Evolutionary conservation across 306 rosid genomes (phyloP).

Genomic region (Glycine tomentella): DNA sequence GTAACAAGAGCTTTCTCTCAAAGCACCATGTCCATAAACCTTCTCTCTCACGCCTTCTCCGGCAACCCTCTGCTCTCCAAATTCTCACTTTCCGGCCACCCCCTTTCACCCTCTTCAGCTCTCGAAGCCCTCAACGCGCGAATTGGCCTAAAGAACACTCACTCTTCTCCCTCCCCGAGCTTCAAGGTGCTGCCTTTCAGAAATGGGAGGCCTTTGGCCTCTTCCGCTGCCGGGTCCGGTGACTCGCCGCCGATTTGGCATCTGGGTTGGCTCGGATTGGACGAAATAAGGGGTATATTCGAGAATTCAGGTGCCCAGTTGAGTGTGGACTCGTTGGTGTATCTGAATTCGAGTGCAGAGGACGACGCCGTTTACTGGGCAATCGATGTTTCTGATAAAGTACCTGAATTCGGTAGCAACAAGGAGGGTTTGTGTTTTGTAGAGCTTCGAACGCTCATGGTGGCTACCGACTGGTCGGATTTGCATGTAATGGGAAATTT

Average conservation of each 20-base stretch:
- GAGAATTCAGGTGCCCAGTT: constrained; percentile 55
- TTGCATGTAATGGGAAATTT: constrained; percentile 64
- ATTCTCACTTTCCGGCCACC: constrained; percentile 56
- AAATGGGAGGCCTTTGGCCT: constrained; percentile 72
- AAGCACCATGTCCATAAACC: constrained; percentile 61
- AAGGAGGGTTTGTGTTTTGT: constrained; percentile 59
- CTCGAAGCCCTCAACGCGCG: constrained; percentile 65
- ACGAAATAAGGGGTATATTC: constrained; percentile 54
- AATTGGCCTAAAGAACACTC: constrained; percentile 48
- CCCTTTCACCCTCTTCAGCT: constrained; percentile 67
- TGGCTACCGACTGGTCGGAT: constrained; percentile 88
- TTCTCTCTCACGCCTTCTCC: constrained; percentile 68
- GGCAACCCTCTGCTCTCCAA: constrained; percentile 66
- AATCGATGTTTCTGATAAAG: constrained; percentile 73
- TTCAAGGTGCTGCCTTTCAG: constrained; percentile 81
- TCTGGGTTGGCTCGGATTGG: constrained; percentile 81
- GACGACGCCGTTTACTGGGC: constrained; percentile 82
- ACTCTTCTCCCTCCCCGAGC: constrained; percentile 53
- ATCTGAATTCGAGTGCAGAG: constrained; percentile 67
- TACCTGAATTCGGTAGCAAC: constrained; percentile 51
- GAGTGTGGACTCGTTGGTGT: constrained; percentile 70
- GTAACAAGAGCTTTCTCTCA: not conserved
- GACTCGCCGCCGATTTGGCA: constrained; percentile 63
- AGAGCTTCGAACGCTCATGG: constrained; percentile 88
- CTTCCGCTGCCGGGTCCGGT: constrained; percentile 49